These are phyloP conservation scores for Talaromyces sp. DNA, from an alignment of 2,329 filamentous ascomycete species.

Conservation along the genomic window DNA sequence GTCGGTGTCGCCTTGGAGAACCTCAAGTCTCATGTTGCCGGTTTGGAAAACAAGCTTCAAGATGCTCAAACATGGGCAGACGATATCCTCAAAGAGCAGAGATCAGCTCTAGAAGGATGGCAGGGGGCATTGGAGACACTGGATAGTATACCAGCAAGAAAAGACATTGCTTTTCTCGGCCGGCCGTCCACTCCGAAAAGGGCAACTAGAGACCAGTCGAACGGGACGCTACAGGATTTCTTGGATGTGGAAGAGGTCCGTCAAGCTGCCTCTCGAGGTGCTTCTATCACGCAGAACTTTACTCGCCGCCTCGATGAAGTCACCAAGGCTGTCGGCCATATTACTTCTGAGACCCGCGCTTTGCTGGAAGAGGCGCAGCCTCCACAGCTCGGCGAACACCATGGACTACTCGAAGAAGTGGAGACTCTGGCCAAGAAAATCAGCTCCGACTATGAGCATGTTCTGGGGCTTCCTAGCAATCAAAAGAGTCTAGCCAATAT, in stretches of 20 bases:
- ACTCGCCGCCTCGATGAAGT: slow-evolving; percentile 56
- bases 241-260: slow-evolving; percentile 69
- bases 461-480: slow-evolving; percentile 63
- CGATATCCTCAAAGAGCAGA: slow-evolving; percentile 40
- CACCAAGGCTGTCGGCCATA: slow-evolving; percentile 54
- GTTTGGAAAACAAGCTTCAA: slow-evolving; percentile 40
- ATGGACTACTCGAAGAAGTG: slow-evolving; percentile 74
- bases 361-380: slow-evolving; percentile 38
- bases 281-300: slow-evolving; percentile 56
- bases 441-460: slow-evolving; percentile 74
- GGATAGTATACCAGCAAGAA: slow-evolving; percentile 38
- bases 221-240: slow-evolving; percentile 66
- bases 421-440: slow-evolving; percentile 83
- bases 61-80: slow-evolving; percentile 44
- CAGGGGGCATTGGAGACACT: slow-evolving; percentile 31
- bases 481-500: slow-evolving; percentile 59
- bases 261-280: slow-evolving; percentile 64
- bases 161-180: slow-evolving; percentile 38
- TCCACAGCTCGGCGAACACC: slow-evolving; percentile 59
- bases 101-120: slow-evolving; percentile 40
- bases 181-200: slow-evolving; percentile 37
- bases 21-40: slow-evolving; percentile 44
- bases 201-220: slow-evolving; percentile 38
- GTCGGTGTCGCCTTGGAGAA: slow-evolving; percentile 83
- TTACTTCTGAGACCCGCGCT: slow-evolving; percentile 51